phyloP scores from a whole-genome alignment of 2,329 filamentous ascomycete genomes.

The Scopulariopsis brevicaulis region DNA sequence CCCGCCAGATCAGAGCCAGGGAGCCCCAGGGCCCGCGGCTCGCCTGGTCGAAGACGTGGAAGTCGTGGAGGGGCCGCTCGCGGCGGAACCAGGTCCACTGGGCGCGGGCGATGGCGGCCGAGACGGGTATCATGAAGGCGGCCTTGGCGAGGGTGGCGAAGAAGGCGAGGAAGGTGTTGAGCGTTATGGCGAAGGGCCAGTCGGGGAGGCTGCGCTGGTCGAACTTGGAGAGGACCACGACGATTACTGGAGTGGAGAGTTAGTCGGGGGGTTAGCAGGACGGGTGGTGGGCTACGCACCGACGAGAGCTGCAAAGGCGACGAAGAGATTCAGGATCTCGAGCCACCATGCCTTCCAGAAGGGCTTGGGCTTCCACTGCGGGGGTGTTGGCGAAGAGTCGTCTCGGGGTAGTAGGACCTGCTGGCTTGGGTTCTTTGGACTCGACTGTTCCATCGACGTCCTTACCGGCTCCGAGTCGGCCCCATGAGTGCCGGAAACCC shows the following conservation, averaged over 20 bases:
- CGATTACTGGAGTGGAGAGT: not conserved
- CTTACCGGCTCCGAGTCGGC: too few species aligned
- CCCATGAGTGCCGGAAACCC: too few species aligned
- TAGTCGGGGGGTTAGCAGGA: not conserved
- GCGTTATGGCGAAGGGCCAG: slow-evolving; percentile 7
- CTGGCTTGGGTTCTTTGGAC: too few species aligned
- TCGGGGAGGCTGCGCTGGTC: not conserved
- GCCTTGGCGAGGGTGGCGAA: slow-evolving; percentile 7
- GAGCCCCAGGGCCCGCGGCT: slow-evolving; percentile 7
- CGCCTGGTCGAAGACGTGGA: slow-evolving; percentile 7
- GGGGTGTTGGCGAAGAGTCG: too few species aligned
- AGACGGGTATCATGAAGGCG: slow-evolving; percentile 6
- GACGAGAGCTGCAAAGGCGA: not conserved
- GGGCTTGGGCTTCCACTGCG: not conserved
- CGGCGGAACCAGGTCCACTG: slow-evolving; percentile 8
- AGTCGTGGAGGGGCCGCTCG: slow-evolving; percentile 6
- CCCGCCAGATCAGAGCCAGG: slow-evolving; percentile 1
- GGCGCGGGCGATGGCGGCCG: slow-evolving; percentile 7
- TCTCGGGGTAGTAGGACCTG: too few species aligned
- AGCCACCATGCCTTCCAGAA: not conserved
- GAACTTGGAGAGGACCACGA: not conserved
- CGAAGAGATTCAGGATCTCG: not conserved
- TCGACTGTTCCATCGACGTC: too few species aligned
- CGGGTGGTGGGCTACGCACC: not conserved
- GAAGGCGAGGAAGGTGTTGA: slow-evolving; percentile 10